Evolutionary conservation across 345 rosid species (phyloP).

Genomic region (Anastatica hierochuntica): DNA sequence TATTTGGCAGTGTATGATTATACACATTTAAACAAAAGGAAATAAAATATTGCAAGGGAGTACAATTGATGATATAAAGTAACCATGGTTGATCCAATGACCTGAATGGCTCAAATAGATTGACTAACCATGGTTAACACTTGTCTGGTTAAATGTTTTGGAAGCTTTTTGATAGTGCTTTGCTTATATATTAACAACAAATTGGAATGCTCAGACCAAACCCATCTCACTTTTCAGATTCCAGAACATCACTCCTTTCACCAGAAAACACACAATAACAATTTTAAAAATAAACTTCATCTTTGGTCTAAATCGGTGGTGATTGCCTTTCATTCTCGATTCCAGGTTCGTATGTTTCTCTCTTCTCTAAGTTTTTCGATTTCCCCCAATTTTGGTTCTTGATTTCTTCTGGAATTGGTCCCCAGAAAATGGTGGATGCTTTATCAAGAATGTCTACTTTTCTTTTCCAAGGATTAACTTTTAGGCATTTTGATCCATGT

Average conservation of each 20-base stretch:
- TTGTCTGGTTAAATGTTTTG: slow-evolving; percentile 20
- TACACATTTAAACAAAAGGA: background rate
- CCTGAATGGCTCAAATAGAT: slow-evolving; percentile 13
- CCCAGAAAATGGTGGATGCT: background rate
- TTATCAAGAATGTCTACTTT: background rate
- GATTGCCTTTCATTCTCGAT: slow-evolving; percentile 1
- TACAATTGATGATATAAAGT: slow-evolving; percentile 51
- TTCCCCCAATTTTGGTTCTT: background rate
- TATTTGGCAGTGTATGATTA: too few relatives aligned
- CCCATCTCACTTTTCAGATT: slow-evolving; percentile 17
- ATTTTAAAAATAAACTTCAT: background rate
- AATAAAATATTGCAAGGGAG: slow-evolving; percentile 3
- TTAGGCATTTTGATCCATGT: background rate
- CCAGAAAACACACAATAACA: background rate
- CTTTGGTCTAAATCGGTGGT: background rate
- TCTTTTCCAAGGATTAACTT: background rate
- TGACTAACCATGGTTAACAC: slow-evolving; percentile 41
- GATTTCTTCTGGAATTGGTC: background rate
- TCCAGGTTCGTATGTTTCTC: slow-evolving; percentile 3
- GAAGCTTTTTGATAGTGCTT: too few relatives aligned
- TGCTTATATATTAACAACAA: slow-evolving; percentile 10
- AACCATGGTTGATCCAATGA: slow-evolving; percentile 36
- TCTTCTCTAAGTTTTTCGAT: background rate
- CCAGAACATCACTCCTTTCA: slow-evolving; percentile 9
- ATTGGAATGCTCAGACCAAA: background rate